Evolutionary conservation across 208 protist species (phyloP), one percentile per base, ranked within the genome.

Genomic region (Crithidia acanthocephali): DNA sequence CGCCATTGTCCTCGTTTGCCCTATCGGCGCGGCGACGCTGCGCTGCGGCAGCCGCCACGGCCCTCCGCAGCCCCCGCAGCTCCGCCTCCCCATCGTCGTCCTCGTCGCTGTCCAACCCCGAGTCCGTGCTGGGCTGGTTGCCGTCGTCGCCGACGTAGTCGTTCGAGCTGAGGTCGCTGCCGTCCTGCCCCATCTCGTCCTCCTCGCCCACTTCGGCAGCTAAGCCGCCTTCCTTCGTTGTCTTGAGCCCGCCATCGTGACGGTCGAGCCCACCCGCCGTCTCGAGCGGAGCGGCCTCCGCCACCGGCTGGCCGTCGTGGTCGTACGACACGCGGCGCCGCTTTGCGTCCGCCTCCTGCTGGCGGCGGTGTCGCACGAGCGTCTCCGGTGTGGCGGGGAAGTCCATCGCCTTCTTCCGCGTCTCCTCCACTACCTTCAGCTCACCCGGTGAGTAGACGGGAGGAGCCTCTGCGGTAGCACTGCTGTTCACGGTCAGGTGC

Each of bases 41-140:
- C 32, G 55, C 71, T 47, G 71, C 52, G 23, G 45, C 57, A 6
- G 61, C 71, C 35, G 45, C 65, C 42, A 83, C 44, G 1, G 79
- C 63, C 33, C 30, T 40, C 22, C 69, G 72, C 63, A 84, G 72
- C 23, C 53, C 66, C 0, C 45, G 75, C 66, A 78, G 56, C 28
- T 72, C 80, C n/a, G 72, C n/a, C 48, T 74, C n/a, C 48, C 68
- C 75, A 15, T 73, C 75, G 28, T 55, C 67, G 13, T 79, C 79
- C n/a, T 71, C 48, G 35, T 55, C 68, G 28, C 40, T 63, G 60
- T 72, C 65, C 5, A 71, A 60, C 11, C 57, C 76, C 16, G 74
- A 84, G 72, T 82, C 84, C 55, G 68, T 73, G 59, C 85, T 85
- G n/a, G 81, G 65, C 45, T 82, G 80, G 53, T 90, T 90, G 47